Base-by-base conservation (phyloP, 805 yeast genomes). In the Saccharomycopsis schoenii region DNA sequence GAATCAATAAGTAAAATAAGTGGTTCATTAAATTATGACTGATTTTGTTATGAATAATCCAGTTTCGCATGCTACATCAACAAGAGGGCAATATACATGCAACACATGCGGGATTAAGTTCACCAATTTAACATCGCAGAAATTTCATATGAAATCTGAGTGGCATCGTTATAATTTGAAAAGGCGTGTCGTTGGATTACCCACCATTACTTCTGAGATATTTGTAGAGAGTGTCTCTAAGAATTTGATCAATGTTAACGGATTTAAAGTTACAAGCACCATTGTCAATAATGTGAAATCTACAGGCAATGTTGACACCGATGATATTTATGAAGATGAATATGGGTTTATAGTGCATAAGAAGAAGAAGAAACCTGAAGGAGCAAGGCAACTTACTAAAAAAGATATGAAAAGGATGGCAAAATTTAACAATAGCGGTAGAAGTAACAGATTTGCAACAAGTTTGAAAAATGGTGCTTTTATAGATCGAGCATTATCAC, bases 161-260 rank as follows among this genome's bases (percentile, higher is more conserved):
- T 94, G 99, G 99, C 99, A 94, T 71, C 81, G 99, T 65, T 94
- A 94, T 73, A 94, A 94, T 69, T 79, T 94, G 69, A 94, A 94
- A 71, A 83, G 99, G 74, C 82, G 97, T 68, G 97, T 94, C 39
- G 96, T 97, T 0, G 80, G 81, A 37, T 74, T 91, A 61, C 86
- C 92, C 6, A 86, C 96, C 1, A 82, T 91, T 37, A 74, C 84
- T 19, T 82, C 89, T 1, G 87, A 81, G 57, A 71, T 77, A 4
- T 82, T 82, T 71, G 85, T 85, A 1, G 85, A 82, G 66, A 82
- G 83, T 67, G 80, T 83, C 56, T 14, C 43, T 19, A 55, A 55
- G 19, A 55, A 55, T 37, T 19, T 39, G 11, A 55, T 36, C 17
- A 37, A 37, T 12, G 29, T 24, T 3, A 55, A 37, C 29, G 42